Conservation (phyloP, 768 basidiomycete genomes). For the Russula brevipes region DNA sequence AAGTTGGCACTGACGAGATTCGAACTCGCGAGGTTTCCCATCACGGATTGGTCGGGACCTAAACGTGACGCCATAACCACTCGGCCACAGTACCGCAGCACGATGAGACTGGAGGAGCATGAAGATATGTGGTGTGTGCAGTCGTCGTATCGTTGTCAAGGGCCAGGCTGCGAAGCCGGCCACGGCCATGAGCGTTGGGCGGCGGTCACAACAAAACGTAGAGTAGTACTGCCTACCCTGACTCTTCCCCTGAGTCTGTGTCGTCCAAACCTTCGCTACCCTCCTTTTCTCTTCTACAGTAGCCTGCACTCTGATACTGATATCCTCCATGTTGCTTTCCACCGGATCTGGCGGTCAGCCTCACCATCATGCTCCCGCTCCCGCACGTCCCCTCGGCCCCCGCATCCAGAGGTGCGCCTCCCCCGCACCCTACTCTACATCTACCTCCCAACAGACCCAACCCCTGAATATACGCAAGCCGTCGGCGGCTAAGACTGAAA, state of each 20-base stretch:
- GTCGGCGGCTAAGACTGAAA: slow-evolving; percentile 25
- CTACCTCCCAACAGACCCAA: slow-evolving; percentile 33
- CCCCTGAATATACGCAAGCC: slow-evolving; percentile 42
- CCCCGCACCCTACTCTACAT: slow-evolving; percentile 32
- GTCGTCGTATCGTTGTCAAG: not conserved
- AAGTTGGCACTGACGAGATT: slow-evolving; percentile 54
- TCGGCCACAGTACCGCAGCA: slow-evolving; percentile 49
- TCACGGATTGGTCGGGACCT: slow-evolving; percentile 45
- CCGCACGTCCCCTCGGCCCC: slow-evolving; percentile 48
- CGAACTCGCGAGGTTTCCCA: slow-evolving; percentile 58
- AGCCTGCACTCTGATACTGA: not conserved
- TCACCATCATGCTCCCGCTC: slow-evolving; percentile 28
- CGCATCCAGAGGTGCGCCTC: slow-evolving; percentile 43
- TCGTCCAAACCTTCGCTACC: no score
- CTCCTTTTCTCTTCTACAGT: not conserved
- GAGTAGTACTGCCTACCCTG: not conserved
- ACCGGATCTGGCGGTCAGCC: slow-evolving; percentile 25
- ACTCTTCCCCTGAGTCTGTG: not conserved
- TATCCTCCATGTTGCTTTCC: slow-evolving; percentile 16
- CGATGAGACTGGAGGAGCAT: not conserved
- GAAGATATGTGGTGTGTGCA: not conserved
- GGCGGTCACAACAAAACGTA: not conserved
- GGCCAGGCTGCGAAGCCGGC: not conserved
- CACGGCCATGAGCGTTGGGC: not conserved
- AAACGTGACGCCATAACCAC: slow-evolving; percentile 59